These are phyloP conservation scores for Chlorella sp. DNA, from an alignment of 139 green algal genomes.

Conservation along the genomic window DNA sequence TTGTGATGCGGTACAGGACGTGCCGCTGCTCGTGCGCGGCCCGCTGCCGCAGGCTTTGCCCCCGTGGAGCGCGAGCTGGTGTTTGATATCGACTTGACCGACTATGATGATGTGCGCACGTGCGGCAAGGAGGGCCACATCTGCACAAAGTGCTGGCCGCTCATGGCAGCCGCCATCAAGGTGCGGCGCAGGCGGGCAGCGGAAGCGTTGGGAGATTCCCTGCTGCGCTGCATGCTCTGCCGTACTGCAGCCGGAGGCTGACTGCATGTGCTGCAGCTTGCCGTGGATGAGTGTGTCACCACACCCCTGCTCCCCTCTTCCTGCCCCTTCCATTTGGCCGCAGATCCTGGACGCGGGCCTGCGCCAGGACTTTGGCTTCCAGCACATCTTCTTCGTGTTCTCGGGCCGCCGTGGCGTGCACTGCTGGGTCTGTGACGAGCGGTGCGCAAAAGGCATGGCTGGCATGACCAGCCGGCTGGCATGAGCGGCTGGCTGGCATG, in stretches of 20 bases:
- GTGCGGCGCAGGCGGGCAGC: constrained; percentile 42
- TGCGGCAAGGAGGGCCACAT: constrained; percentile 90
- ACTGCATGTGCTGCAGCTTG: not conserved
- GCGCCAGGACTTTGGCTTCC: constrained; percentile 96
- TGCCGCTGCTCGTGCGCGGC: no score
- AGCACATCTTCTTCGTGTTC: constrained; percentile 98
- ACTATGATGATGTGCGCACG: constrained; percentile 99
- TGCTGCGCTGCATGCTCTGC: no score
- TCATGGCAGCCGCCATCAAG: constrained; percentile 95
- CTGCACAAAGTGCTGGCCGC: constrained; percentile 94
- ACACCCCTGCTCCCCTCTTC: no score
- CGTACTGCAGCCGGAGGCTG: no score
- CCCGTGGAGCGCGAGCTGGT: constrained; percentile 96
- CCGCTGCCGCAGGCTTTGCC: constrained; percentile 50
- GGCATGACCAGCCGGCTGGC: no score
- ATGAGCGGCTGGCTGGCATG: constrained; percentile 16
- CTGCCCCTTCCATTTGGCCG: no score
- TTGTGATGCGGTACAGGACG: no score
- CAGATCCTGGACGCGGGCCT: constrained; percentile 88
- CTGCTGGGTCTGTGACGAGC: constrained; percentile 96
- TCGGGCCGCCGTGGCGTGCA: constrained; percentile 96
- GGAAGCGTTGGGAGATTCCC: no score
- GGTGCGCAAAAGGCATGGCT: no score
- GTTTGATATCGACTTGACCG: constrained; percentile 98
- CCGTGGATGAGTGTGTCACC: not conserved